Conservation (phyloP, 2,329 filamentous ascomycete species). For the Ceratocystis harringtonii region DNA sequence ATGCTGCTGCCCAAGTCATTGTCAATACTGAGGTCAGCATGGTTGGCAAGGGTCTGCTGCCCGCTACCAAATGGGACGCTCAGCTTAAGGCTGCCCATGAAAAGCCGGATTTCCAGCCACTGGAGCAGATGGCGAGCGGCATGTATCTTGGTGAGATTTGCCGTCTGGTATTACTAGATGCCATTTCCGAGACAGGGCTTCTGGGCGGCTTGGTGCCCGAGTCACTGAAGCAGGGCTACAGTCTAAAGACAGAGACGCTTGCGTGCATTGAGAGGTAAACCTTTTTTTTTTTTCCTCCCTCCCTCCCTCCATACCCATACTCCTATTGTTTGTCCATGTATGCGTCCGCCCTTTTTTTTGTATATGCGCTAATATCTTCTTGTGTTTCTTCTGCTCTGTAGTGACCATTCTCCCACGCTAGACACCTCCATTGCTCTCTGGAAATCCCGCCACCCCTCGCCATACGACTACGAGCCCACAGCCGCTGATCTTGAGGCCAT, state of each 20-base stretch:
- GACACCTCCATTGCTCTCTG: neutral
- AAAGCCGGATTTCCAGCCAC: constrained; percentile 44
- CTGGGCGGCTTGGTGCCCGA: constrained; percentile 42
- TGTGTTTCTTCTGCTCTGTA: constrained; percentile 19
- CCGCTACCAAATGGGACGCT: constrained; percentile 46
- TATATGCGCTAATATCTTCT: neutral
- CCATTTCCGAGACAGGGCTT: constrained; percentile 37
- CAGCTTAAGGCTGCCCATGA: constrained; percentile 37
- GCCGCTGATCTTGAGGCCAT: constrained; percentile 36
- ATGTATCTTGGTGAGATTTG: constrained; percentile 53
- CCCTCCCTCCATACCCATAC: neutral
- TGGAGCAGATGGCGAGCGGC: constrained; percentile 48
- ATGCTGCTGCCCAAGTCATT: constrained; percentile 45
- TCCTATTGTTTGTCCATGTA: neutral
- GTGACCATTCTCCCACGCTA: neutral
- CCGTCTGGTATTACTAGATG: constrained; percentile 43
- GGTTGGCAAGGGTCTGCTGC: constrained; percentile 46
- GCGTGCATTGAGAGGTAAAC: constrained; percentile 43
- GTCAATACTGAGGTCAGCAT: constrained; percentile 54
- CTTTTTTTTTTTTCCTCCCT: neutral
- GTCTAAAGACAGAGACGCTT: constrained; percentile 45
- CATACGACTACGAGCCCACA: constrained; percentile 24
- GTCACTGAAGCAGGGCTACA: constrained; percentile 38
- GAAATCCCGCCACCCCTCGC: constrained; percentile 26
- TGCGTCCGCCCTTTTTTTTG: too few relatives aligned